These are phyloP conservation scores for Macrolepiota dolichaula DNA, from an alignment of 768 basidiomycete species.

Conservation along the genomic window DNA sequence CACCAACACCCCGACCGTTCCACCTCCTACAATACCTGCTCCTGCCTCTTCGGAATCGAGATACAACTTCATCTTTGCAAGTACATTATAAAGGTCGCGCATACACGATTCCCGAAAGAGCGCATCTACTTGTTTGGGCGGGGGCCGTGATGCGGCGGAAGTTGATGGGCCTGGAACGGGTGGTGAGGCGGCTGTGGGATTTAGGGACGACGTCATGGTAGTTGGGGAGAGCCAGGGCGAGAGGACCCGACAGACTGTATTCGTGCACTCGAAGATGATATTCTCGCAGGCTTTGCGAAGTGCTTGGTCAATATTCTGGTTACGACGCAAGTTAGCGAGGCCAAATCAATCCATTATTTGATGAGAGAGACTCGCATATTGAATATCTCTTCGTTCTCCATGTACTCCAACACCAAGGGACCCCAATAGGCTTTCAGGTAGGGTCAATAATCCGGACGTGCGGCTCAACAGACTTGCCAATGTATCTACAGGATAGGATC, in stretches of 20 bases:
- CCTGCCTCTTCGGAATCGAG: constrained; percentile 38
- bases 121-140: constrained; percentile 8
- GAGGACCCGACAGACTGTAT: constrained; percentile 55
- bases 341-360: background rate
- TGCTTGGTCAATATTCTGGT: constrained; percentile 80
- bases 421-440: constrained; percentile 64
- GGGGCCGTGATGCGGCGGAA: constrained; percentile 7
- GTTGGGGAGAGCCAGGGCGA: constrained; percentile 58
- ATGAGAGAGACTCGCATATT: constrained; percentile 49
- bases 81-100: constrained; percentile 50
- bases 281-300: constrained; percentile 85
- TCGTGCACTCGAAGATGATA: constrained; percentile 64
- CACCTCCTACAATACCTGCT: constrained; percentile 40
- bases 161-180: constrained; percentile 3
- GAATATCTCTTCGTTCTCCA: constrained; percentile 55
- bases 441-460: constrained; percentile 49
- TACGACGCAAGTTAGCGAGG: background rate
- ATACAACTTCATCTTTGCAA: constrained; percentile 67
- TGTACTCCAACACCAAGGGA: constrained; percentile 58
- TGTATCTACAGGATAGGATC: constrained; percentile 36
- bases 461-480: constrained; percentile 57
- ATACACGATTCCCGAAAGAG: constrained; percentile 53
- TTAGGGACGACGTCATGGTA: constrained; percentile 9
- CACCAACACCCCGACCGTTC: constrained; percentile 75
- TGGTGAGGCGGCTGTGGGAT: background rate